Percentiles rank a stretch among this genome's conserved stretches.
Conservation (phyloP, 176 grass and related monocot species). For the Cenchrus purpureus region DNA sequence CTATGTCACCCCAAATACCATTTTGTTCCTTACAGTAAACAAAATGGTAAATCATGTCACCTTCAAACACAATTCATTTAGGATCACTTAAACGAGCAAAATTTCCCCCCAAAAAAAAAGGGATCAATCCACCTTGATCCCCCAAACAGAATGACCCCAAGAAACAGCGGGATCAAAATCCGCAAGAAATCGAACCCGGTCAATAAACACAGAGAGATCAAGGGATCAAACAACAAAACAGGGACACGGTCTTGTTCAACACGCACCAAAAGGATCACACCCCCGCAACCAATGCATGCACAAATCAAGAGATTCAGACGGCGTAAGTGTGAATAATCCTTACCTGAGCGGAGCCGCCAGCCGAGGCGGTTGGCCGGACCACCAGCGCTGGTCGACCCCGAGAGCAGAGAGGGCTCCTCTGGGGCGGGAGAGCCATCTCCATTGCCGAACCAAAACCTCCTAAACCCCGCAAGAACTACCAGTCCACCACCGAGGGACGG, state of each 20-base stretch:
- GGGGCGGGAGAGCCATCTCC: conserved; percentile 52
- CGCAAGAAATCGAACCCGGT: not conserved
- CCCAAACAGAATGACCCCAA: not conserved
- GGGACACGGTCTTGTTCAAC: not conserved
- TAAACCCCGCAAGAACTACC: conserved; percentile 23
- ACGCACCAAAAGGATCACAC: not conserved
- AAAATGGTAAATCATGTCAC: not conserved
- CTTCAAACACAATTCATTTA: not conserved
- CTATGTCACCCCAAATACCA: not conserved
- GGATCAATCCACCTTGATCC: not conserved
- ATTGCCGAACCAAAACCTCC: not conserved
- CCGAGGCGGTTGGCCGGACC: not conserved
- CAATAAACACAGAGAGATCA: not conserved
- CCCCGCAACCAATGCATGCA: not conserved
- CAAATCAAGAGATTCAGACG: not conserved
- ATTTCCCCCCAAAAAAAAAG: not conserved
- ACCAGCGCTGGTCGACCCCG: not conserved
- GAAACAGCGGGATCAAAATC: not conserved
- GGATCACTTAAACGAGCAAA: not conserved
- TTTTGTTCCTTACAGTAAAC: not conserved
- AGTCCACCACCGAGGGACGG: not conserved
- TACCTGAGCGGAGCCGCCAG: conserved; percentile 23
- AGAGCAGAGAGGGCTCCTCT: conserved; percentile 20
- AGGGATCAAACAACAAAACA: not conserved
- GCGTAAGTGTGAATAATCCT: not conserved